Evolutionary conservation across 2,329 filamentous ascomycete species (phyloP), one percentile per base, ranked within the genome.

Genomic region (Cytospora schulzeri): DNA sequence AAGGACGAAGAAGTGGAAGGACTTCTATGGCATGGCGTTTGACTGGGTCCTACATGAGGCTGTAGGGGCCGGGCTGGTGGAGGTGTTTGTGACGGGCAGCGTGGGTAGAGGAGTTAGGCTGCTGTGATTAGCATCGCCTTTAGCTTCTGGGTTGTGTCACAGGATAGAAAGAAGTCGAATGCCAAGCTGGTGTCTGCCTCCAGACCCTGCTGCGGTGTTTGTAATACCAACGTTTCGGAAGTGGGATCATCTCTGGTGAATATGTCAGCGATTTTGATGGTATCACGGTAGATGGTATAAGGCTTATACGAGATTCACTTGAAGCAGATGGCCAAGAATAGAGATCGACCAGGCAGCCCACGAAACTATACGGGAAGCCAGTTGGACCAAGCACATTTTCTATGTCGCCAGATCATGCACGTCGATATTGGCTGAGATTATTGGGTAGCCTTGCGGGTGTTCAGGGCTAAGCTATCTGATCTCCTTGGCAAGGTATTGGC

Each of bases 11-110:
- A 89, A 87, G 72, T 93, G 91, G 91, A 88, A 83, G 72, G 82
- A 85, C 33, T 91, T 91, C 68, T 85, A 85, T 71, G 91, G 91
- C 0, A 75, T 92, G 66, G 77, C 83, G 52, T 93, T 92, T 74
- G 83, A 89, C 65, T 93, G 88, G 88, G 80, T 91, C 19, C 73
- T 93, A 51, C 87, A 84, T 50, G 89, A 92, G 74, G 90, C 88
- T 52, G 80, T 91, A 28, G 91, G 90, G 0, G 80, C 87, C 31
- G 91, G 91, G 1, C 72, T 89, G 19, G 83, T 92, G 4, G 90
- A 93, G 75, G 77, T 91, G 17, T 93, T 93, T 73, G 85, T 91
- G 71, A 93, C 90, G 15, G 82, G 88, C 17, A 90, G 86, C 70
- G 88, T 92, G n/a, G 90, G 90, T 1, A 80, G 84, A 66, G 90